Conservation (phyloP, 176 grass and related monocot species). For the Avena atlantica region DNA sequence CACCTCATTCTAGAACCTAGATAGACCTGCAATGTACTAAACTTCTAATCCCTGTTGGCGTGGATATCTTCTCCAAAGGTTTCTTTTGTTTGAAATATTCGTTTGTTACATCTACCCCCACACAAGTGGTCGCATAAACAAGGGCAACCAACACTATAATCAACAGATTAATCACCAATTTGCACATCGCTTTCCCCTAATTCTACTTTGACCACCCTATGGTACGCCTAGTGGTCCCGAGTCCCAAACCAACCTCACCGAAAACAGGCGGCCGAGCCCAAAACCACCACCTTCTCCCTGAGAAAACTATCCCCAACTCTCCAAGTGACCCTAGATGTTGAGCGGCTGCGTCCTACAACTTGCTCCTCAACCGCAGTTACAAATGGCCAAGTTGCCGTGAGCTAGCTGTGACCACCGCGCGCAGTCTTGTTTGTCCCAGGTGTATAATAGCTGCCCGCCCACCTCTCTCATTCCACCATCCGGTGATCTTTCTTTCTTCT, state of each 20-base stretch:
- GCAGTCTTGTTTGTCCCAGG: conserved; percentile 37
- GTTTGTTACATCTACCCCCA: conserved; percentile 22
- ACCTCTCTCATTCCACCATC: background rate
- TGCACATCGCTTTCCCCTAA: conserved; percentile 38
- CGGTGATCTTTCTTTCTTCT: background rate
- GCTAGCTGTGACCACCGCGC: conserved; percentile 31
- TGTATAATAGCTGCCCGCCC: conserved; percentile 42
- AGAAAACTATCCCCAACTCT: conserved; percentile 39
- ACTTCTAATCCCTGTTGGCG: background rate
- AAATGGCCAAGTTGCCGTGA: conserved; percentile 37
- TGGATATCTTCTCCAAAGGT: background rate
- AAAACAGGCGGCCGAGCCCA: conserved; percentile 22
- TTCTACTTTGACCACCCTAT: conserved; percentile 43
- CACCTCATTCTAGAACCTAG: background rate
- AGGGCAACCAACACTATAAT: conserved; percentile 28
- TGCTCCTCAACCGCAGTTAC: conserved; percentile 38
- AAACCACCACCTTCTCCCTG: conserved; percentile 20
- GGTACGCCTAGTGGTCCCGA: conserved; percentile 22
- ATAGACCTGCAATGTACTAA: background rate
- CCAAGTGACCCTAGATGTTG: conserved; percentile 32
- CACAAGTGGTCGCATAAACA: conserved; percentile 48
- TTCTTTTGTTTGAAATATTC: background rate
- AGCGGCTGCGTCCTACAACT: conserved; percentile 38
- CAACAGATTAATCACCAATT: conserved; percentile 6
- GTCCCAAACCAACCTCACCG: conserved; percentile 51